Evolutionary conservation across 371 early-diverging fungal genomes (phyloP), one percentile per base, ranked within the genome.

Genomic region (Actinomortierella wolfii): DNA sequence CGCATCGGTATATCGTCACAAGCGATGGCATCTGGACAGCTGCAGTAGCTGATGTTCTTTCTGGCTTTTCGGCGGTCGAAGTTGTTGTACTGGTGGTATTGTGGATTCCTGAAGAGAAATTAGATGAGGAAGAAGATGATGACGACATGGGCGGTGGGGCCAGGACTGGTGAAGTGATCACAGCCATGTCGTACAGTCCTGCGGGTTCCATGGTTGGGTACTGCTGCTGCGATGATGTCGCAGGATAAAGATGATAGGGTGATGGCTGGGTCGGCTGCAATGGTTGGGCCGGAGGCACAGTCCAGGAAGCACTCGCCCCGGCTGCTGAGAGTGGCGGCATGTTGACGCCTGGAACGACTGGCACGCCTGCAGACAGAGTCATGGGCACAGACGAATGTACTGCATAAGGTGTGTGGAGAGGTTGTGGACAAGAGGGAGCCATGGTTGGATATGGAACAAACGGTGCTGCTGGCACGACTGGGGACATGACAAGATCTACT

Each of bases 1-100:
- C 21, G 40, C 71, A 70, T 18, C 29, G 56, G 42, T 64, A 70
- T 0, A 20, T 14, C 1, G 57, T 64, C 8, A 70, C 56, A 15
- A 70, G 25, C 26, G 26, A 50, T 1, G 65, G 58, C 5, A 56
- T 28, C n/a, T n/a, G n/a, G 3, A 46, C 47, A 11, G 46, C 21
- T 5, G 26, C 18, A 29, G 56, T 13, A 24, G 8, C 2, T 20
- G 25, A 3, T 45, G 39, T 20, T 23, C 23, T 25, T 15, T 51
- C n/a, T 29, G 51, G 18, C 40, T 29, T 17, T 5, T 39, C 17
- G 15, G 54, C 1, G 34, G 54, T 4, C 15, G 29, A 6, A 28
- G 47, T 6, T 18, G 55, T 17, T 56, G 56, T 18, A 8, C 26
- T 29, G 43, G 46, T 26, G 46, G 47, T 34, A n/a, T n/a, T n/a